Conservation (phyloP, 1,284 basidiomycete species). For the Grifola frondosa region DNA sequence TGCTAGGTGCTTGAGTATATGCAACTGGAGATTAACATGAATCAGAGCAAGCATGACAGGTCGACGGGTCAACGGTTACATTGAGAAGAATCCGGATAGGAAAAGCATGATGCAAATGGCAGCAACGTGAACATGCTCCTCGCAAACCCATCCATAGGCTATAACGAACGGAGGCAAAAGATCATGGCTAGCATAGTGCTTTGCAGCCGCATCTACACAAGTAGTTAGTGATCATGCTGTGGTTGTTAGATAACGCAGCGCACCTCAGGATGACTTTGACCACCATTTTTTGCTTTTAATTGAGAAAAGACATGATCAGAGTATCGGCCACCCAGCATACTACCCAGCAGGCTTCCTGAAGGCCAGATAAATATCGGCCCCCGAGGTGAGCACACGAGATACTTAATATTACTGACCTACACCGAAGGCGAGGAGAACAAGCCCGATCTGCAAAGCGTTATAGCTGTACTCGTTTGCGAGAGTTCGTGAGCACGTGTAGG, state of each 20-base stretch:
- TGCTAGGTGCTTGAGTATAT: constrained; percentile 71
- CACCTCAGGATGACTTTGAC: constrained; percentile 67
- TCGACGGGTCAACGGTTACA: constrained; percentile 42
- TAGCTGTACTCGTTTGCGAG: constrained; percentile 66
- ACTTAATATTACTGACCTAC: constrained; percentile 42
- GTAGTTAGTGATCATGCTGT: not conserved
- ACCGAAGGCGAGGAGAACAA: constrained; percentile 77
- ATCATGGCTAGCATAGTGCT: constrained; percentile 58
- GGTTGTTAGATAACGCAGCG: constrained; percentile 13
- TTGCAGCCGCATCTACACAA: constrained; percentile 65
- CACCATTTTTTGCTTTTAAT: constrained; percentile 60
- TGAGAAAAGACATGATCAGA: constrained; percentile 65
- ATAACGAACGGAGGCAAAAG: constrained; percentile 59
- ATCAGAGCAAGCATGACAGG: constrained; percentile 5
- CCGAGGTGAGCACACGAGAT: constrained; percentile 1
- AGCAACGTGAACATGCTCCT: constrained; percentile 63
- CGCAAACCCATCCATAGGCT: constrained; percentile 76
- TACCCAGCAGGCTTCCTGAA: constrained; percentile 61
- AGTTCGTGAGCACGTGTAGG: constrained; percentile 74
- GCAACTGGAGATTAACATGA: constrained; percentile 44
- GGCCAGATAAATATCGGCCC: too few relatives aligned
- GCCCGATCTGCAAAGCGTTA: constrained; percentile 68
- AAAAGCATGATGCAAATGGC: constrained; percentile 65
- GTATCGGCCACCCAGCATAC: constrained; percentile 74
- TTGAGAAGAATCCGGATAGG: constrained; percentile 65